phyloP scores from a whole-genome alignment of 1,284 basidiomycete species.

The Mycena sp. region DNA sequence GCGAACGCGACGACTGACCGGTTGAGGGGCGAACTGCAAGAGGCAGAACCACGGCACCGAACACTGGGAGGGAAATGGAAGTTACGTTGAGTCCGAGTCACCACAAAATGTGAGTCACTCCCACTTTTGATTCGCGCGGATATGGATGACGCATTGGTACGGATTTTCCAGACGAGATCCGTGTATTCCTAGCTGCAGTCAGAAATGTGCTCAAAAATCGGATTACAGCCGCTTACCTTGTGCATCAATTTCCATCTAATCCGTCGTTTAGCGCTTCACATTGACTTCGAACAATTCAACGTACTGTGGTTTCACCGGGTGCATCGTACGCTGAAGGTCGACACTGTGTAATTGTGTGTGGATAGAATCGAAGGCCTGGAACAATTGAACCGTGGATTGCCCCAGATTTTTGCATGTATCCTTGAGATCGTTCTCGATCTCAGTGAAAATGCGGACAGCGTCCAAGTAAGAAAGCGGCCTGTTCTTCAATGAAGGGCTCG shows the following conservation, averaged over 20 bases:
- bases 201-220: slow-evolving; percentile 18
- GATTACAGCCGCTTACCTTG: slow-evolving; percentile 39
- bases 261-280: not conserved
- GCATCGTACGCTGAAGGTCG: slow-evolving; percentile 45
- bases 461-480: slow-evolving; percentile 48
- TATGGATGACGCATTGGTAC: slow-evolving; percentile 49
- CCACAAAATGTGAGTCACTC: slow-evolving; percentile 19
- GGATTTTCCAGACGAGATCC: slow-evolving; percentile 50
- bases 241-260: slow-evolving; percentile 46
- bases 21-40: slow-evolving; percentile 45
- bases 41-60: slow-evolving; percentile 51
- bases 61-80: slow-evolving; percentile 43
- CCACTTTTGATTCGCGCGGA: slow-evolving; percentile 53
- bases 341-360: slow-evolving; percentile 52
- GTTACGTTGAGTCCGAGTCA: slow-evolving; percentile 2
- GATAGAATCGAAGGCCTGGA: slow-evolving; percentile 50
- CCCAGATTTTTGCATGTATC: slow-evolving; percentile 50
- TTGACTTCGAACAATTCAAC: not conserved
- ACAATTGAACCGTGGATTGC: slow-evolving; percentile 43
- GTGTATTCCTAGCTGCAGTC: slow-evolving; percentile 44
- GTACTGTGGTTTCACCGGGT: slow-evolving; percentile 44
- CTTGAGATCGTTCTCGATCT: slow-evolving; percentile 49
- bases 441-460: slow-evolving; percentile 45
- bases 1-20: slow-evolving; percentile 39
- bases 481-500: slow-evolving; percentile 3